Base-by-base conservation (phyloP, 805 yeast genomes). In the Suhomyces canberraensis region DNA sequence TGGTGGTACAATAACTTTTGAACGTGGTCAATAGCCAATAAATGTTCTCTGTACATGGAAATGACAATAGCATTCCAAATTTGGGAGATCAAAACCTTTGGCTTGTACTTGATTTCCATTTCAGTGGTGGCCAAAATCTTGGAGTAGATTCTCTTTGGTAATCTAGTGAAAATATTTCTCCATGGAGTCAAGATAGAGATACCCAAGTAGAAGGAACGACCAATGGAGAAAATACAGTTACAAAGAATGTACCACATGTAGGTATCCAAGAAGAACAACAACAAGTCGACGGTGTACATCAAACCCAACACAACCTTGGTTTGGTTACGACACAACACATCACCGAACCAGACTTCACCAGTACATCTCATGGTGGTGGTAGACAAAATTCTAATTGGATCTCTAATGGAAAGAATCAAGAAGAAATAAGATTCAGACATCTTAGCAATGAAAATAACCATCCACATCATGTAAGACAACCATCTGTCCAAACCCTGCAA, bases 51-150 rank as follows among this genome's bases (percentile, higher is more conserved):
- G 81, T 93, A 95, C 99, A 93, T 93, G 41, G 98, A 91, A 54
- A 93, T 93, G 49, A 93, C 95, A 66, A 93, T 85, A 37, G 98
- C 98, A 62, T 93, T 93, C 99, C 99, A 93, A 52, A 95, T 91
- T 73, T 93, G 98, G 28, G 97, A 89, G 55, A 93, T 91, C 62
- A 93, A 76, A 49, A 93, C 97, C 78, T 93, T 93, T 50, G 98
- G 98, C 70, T 93, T 91, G 72, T 93, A 93, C 73, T 93, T 91
- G 61, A 91, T 88, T 72, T 93, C 98, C 98, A 95, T 91, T 64
- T 93, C 98, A 49, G 96, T 86, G 25, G 99, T 93, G 31, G 98
- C 98, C 68, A 93, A 78, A 49, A 93, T 83, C 79, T 93, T 93
- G 39, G 97, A 88, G 75, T 93, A 95, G 51, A 93, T 88, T 81